A percentile compares a stretch with the other conserved stretches of the same genome.
Conservation (phyloP, 768 basidiomycete species). For the Collybia nuda region DNA sequence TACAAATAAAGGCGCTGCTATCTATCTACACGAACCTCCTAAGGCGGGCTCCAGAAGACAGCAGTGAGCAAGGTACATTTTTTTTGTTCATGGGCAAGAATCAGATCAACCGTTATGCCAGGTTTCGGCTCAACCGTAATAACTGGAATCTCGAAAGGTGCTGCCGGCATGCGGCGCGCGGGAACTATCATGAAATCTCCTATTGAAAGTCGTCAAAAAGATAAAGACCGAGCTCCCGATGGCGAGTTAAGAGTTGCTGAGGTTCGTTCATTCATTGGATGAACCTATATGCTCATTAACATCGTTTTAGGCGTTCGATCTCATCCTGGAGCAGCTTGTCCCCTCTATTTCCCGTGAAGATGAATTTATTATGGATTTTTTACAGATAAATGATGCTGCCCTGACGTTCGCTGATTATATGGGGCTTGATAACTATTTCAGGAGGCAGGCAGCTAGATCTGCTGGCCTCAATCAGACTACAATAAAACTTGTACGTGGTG, state of each 20-base stretch:
- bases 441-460: constrained; percentile 81
- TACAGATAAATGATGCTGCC: constrained; percentile 86
- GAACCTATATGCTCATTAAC: background rate
- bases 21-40: constrained; percentile 55
- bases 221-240: constrained; percentile 54
- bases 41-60: constrained; percentile 71
- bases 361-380: constrained; percentile 86
- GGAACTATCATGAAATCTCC: constrained; percentile 85
- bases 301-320: constrained; percentile 62
- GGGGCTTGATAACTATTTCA: constrained; percentile 91
- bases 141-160: constrained; percentile 45
- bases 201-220: constrained; percentile 58
- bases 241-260: constrained; percentile 73
- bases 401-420: constrained; percentile 96
- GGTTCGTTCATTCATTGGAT: constrained; percentile 33
- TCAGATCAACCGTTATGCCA: constrained; percentile 14
- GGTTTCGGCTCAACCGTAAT: constrained; percentile 45
- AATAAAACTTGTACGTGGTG: constrained; percentile 77
- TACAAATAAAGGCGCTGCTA: constrained; percentile 77
- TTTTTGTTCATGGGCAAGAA: background rate
- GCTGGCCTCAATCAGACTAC: constrained; percentile 68
- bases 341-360: constrained; percentile 80
- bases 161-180: constrained; percentile 71
- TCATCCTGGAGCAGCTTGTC: constrained; percentile 74
- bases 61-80: constrained; percentile 66